Evolutionary conservation across 345 rosid genomes (phyloP).

Genomic region (Rhodomyrtus tomentosa): DNA sequence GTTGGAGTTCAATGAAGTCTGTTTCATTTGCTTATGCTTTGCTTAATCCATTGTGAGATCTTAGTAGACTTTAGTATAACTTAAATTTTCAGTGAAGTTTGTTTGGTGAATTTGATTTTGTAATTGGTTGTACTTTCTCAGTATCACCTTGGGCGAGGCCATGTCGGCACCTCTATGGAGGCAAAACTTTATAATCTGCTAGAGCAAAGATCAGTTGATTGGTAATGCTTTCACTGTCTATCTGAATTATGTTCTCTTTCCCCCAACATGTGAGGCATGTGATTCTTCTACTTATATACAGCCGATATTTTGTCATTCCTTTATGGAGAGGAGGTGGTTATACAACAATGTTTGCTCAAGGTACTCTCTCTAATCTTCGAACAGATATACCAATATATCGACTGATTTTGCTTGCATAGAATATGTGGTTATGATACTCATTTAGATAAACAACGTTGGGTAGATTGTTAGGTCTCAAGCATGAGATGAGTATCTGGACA

Average conservation of each 20-base stretch:
- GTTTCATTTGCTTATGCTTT: not conserved
- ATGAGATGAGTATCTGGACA: not conserved
- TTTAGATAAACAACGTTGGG: not conserved
- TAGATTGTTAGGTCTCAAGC: not conserved
- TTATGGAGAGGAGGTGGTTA: constrained; percentile 90
- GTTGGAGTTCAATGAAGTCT: not conserved
- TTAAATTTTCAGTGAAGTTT: not conserved
- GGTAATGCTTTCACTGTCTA: constrained; percentile 29
- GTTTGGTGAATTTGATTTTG: not conserved
- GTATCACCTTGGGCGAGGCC: constrained; percentile 92
- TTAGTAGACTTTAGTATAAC: not conserved
- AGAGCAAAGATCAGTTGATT: constrained; percentile 71
- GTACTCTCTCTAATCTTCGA: constrained; percentile 13
- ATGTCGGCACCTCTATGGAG: constrained; percentile 65
- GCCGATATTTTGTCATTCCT: constrained; percentile 84
- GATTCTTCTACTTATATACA: constrained; percentile 11
- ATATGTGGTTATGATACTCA: not conserved
- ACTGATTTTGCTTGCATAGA: not conserved
- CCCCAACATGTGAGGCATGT: not conserved
- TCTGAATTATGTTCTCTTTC: not conserved
- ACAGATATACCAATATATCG: not conserved
- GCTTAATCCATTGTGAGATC: not conserved
- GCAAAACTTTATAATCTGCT: constrained; percentile 60
- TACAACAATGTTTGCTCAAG: constrained; percentile 87
- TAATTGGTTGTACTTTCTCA: constrained; percentile 7